Evolutionary conservation across 345 rosid genomes (phyloP).

Genomic region (Corchorus olitorius): DNA sequence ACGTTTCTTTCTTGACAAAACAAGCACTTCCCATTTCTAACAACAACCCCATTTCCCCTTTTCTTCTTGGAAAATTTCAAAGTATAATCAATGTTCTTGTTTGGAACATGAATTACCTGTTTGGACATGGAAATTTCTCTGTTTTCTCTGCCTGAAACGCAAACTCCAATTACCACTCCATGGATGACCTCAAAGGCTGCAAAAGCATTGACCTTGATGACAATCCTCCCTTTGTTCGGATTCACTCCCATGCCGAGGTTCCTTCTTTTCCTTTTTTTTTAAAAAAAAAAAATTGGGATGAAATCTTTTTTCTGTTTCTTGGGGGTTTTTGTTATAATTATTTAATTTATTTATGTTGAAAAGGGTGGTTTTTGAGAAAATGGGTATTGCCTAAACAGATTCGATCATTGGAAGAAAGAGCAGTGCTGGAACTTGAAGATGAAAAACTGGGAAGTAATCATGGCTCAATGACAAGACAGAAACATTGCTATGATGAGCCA

Average conservation of each 20-base stretch:
- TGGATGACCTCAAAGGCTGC: conserved; percentile 15
- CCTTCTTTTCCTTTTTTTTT: neutral
- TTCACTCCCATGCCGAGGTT: conserved; percentile 32
- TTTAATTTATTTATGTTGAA: no score
- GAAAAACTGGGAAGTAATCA: neutral
- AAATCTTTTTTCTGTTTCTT: neutral
- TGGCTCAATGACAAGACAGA: conserved; percentile 1
- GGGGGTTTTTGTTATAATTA: neutral
- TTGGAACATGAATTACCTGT: conserved; percentile 12
- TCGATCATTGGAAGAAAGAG: conserved; percentile 21
- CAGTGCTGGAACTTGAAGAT: conserved; percentile 17
- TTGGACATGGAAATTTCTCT: conserved; percentile 18
- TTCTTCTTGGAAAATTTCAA: neutral
- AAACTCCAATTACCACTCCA: conserved; percentile 9
- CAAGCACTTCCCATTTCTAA: neutral
- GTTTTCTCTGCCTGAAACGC: conserved; percentile 1
- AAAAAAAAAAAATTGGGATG: no score
- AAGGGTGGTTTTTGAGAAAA: conserved; percentile 7
- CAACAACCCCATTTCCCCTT: no score
- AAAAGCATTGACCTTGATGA: neutral
- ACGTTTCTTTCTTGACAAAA: neutral
- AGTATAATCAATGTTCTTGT: neutral
- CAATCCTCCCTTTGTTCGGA: conserved; percentile 7
- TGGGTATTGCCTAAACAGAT: conserved; percentile 22
- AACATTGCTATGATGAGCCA: neutral